phyloP scores from a whole-genome alignment of 2,329 filamentous ascomycete species.

The Dothideomycetidae sp. region DNA sequence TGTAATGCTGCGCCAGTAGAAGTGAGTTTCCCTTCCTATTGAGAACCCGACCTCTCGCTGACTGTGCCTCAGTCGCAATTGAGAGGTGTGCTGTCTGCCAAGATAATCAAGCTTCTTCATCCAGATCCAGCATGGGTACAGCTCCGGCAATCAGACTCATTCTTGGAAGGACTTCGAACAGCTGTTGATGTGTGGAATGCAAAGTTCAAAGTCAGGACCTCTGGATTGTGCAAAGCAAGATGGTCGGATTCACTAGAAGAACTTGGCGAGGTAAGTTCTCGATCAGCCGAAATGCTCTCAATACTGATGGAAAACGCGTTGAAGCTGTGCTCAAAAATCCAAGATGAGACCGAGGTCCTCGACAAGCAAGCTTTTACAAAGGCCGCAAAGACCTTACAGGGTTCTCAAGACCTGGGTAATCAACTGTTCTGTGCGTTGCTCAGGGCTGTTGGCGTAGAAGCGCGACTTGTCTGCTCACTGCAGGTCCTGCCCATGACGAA shows the following conservation, averaged over 20 bases:
- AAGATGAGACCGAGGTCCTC: conserved; percentile 10
- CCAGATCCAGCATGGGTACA: conserved; percentile 55
- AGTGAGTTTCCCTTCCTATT: too few species aligned
- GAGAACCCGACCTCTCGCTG: too few species aligned
- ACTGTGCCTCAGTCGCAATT: conserved; percentile 40
- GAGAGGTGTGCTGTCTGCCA: conserved; percentile 49
- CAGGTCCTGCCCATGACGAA: conserved; percentile 61
- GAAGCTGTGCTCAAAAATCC: conserved; percentile 32
- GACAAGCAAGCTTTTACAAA: conserved; percentile 60
- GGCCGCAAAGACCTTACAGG: conserved; percentile 54
- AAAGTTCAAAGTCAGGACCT: conserved; percentile 56
- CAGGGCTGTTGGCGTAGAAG: conserved; percentile 64
- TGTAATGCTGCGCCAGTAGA: conserved; percentile 44
- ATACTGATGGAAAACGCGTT: too few species aligned
- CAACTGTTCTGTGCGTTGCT: conserved; percentile 84
- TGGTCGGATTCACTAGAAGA: conserved; percentile 57
- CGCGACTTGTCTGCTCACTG: conserved; percentile 77
- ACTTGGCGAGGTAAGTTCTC: conserved; percentile 21
- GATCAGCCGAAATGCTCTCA: too few species aligned
- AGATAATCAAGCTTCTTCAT: conserved; percentile 52
- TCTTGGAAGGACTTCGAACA: conserved; percentile 65
- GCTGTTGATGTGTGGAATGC: conserved; percentile 51
- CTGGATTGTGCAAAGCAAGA: conserved; percentile 53
- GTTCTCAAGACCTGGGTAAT: conserved; percentile 78
- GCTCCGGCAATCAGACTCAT: conserved; percentile 59